Conservation (phyloP, 2,329 filamentous ascomycete genomes). For the Macroventuria anomochaeta region DNA sequence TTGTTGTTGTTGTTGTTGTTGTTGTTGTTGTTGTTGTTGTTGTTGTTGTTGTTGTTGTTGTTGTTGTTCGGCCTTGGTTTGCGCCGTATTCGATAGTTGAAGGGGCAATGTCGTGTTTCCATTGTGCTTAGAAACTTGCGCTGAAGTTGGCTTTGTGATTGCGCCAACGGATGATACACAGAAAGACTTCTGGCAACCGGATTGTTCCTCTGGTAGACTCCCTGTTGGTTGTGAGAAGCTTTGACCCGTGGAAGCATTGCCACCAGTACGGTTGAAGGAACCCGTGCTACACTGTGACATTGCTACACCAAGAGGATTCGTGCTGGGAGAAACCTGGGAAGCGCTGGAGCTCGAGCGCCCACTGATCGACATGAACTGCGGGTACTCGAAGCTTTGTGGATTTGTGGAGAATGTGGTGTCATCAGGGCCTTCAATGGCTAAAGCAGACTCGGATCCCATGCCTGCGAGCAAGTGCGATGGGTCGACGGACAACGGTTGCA, state of each 20-base stretch:
- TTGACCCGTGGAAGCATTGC: not conserved
- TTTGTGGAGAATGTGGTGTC: not conserved
- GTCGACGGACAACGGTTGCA: slow-evolving; percentile 19
- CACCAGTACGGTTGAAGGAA: not conserved
- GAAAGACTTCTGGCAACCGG: not conserved
- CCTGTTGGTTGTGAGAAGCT: not conserved
- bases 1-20: too few species aligned
- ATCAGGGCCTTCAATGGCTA: not conserved
- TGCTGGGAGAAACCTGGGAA: not conserved
- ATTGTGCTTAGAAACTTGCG: too few species aligned
- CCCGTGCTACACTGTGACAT: not conserved
- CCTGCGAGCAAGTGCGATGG: slow-evolving; percentile 36
- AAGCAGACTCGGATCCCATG: slow-evolving; percentile 35
- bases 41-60: too few species aligned
- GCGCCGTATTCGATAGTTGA: slow-evolving; percentile 19
- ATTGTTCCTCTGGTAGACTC: too few species aligned
- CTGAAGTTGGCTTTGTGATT: not conserved
- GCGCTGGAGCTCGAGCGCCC: not conserved
- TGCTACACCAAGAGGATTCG: not conserved
- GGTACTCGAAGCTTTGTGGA: not conserved
- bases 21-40: too few species aligned
- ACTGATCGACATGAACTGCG: not conserved
- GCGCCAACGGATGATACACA: not conserved
- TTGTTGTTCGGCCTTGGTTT: slow-evolving; percentile 44
- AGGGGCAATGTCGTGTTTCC: not conserved